A percentile compares a stretch with the other conserved stretches of the same genome.
Evolutionary conservation across 257 asterid genomes (phyloP).

Genomic region (Phtheirospermum japonicum): DNA sequence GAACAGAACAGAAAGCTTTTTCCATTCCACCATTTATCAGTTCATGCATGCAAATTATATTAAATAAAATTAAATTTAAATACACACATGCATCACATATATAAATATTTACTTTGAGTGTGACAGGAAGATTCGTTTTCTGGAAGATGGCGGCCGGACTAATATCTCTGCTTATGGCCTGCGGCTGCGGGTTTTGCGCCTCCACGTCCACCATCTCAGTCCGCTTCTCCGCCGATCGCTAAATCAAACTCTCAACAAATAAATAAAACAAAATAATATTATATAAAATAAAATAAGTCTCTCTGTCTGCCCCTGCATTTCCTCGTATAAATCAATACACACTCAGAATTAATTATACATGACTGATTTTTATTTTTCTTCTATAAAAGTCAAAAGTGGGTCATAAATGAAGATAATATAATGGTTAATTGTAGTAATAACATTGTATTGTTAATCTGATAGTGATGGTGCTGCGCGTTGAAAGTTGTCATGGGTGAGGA

Average conservation of each 20-base stretch:
- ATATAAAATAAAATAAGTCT: not conserved
- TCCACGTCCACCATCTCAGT: constrained; percentile 1
- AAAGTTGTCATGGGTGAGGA: too few species aligned
- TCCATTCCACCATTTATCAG: not conserved
- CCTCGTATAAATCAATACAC: not conserved
- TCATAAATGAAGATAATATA: not conserved
- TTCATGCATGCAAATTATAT: not conserved
- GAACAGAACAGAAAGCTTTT: too few species aligned
- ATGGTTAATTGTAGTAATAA: too few species aligned
- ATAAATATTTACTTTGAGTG: not conserved
- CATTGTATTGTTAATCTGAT: too few species aligned
- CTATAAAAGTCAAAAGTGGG: not conserved
- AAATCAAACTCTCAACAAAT: not conserved
- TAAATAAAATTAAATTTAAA: too few species aligned
- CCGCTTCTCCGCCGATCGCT: not conserved
- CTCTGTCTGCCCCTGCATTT: not conserved
- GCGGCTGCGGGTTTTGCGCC: not conserved
- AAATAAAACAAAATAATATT: too few species aligned
- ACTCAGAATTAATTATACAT: not conserved
- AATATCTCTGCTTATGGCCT: not conserved
- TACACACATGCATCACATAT: too few species aligned
- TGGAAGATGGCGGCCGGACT: not conserved
- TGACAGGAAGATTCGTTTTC: not conserved
- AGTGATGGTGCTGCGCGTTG: too few species aligned
- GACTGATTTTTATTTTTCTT: not conserved